Conservation (phyloP, 1,284 basidiomycete genomes). For the Inonotus obliquus region DNA sequence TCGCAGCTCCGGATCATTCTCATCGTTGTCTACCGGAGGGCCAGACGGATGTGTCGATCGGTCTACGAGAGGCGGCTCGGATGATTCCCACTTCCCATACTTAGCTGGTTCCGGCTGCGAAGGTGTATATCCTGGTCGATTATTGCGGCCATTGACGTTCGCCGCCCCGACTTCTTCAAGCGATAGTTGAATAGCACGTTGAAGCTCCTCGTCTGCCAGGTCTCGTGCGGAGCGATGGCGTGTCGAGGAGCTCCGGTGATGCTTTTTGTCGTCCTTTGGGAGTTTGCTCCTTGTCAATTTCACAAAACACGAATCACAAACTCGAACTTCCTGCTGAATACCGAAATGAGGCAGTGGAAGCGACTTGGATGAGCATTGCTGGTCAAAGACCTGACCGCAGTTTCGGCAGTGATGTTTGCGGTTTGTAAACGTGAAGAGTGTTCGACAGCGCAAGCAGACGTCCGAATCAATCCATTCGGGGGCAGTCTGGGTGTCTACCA, state of each 20-base stretch:
- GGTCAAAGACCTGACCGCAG: constrained; percentile 96
- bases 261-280: constrained; percentile 32
- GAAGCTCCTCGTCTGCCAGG: constrained; percentile 83
- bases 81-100: constrained; percentile 42
- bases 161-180: constrained; percentile 70
- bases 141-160: constrained; percentile 31
- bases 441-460: constrained; percentile 90
- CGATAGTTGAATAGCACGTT: constrained; percentile 90
- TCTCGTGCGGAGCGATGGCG: constrained; percentile 56
- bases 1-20: constrained; percentile 88
- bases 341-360: constrained; percentile 92
- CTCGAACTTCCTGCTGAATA: constrained; percentile 88
- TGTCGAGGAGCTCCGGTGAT: constrained; percentile 34
- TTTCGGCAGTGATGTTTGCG: constrained; percentile 99
- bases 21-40: constrained; percentile 41
- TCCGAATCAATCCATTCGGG: constrained; percentile 98
- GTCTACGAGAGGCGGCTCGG: constrained; percentile 73
- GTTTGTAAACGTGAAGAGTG: constrained; percentile 92
- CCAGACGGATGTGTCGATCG: constrained; percentile 42
- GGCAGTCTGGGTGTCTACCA: constrained; percentile 84
- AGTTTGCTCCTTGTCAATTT: constrained; percentile 61
- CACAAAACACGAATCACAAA: constrained; percentile 87
- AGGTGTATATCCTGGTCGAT: constrained; percentile 64
- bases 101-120: constrained; percentile 44
- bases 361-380: constrained; percentile 84